Evolutionary conservation across 176 grass and related monocot genomes (phyloP), one percentile per base, ranked within the genome.

Genomic region (Aechmea fasciata): DNA sequence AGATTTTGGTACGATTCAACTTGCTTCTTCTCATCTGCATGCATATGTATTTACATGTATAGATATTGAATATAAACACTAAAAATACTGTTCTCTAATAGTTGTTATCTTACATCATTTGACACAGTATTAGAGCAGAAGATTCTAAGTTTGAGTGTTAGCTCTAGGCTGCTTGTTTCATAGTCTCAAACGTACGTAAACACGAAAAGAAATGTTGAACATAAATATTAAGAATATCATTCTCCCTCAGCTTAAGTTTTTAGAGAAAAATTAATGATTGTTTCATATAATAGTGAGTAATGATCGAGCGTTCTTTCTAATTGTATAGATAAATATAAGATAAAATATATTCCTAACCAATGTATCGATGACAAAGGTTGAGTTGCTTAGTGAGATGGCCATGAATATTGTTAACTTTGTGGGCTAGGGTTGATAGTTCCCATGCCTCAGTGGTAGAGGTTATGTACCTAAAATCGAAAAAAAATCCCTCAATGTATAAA

Each of bases 341-440:
- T 41, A 41, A 41, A 41, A 11, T 26, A 11, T 26, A 26, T 26
- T 12, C 69, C 83, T 71, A 19, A 85, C 83, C 62, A 3, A 85
- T 80, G 29, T 77, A 20, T 26, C 22, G 72, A 61, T 25, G 48
- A 66, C 72, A 73, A 1, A 80, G 17, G 13, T 63, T 63, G 41
- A 85, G 72, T 68, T 85, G 72, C 57, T 85, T 80, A 11, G 13
- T 69, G 41, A 85, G 83, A n/a, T 80, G 83, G 9, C 77, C 73
- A 22, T 69, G 51, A 20, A 85, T 85, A 67, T 67, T 85, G 62
- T 19, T 73, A 52, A 80, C 10, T 80, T 85, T 85, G 68, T 85
- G 83, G 20, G 83, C 71, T 66, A 85, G 73, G 59, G 77, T 85
- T 5, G 83, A 85, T 47, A 85, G 71, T 24, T 85, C 83, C 83